phyloP scores from a whole-genome alignment of 371 early-diverging fungal genomes.

The Mortierella sp. region DNA sequence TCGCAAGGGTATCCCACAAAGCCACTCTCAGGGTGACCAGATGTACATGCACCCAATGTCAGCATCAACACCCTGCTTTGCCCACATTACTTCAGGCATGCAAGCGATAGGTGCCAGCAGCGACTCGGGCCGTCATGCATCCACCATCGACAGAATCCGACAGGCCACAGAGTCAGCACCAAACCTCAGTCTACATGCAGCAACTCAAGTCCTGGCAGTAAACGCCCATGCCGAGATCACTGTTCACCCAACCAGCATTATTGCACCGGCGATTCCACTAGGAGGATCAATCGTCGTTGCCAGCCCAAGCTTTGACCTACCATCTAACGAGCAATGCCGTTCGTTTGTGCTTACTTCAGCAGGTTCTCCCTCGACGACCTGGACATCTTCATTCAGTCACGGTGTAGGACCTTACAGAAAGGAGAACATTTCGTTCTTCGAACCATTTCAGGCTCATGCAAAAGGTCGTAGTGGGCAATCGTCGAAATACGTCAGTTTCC shows the following conservation, averaged over 20 bases:
- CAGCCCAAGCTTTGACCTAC: neutral
- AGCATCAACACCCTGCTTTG: neutral
- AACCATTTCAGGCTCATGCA: neutral
- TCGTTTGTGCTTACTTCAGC: neutral
- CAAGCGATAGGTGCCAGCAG: neutral
- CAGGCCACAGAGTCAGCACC: neutral
- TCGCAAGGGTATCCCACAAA: neutral
- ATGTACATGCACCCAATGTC: neutral
- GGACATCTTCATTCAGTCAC: neutral
- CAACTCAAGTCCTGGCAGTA: neutral
- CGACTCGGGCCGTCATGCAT: neutral
- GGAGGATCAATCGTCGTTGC: neutral
- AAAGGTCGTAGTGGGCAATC: neutral
- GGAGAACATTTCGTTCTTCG: neutral
- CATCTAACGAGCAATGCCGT: neutral
- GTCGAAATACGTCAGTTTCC: constrained; percentile 13
- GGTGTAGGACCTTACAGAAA: neutral
- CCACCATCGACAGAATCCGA: neutral
- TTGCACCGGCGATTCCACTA: neutral
- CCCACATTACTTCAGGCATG: too few species aligned
- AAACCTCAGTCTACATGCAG: constrained; percentile 11
- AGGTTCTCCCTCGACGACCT: too few species aligned
- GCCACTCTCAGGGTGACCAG: neutral
- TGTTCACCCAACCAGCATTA: neutral
- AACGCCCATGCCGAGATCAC: neutral